Base-by-base conservation (phyloP, 2,329 filamentous ascomycete species). In the Aspergillus sp. region DNA sequence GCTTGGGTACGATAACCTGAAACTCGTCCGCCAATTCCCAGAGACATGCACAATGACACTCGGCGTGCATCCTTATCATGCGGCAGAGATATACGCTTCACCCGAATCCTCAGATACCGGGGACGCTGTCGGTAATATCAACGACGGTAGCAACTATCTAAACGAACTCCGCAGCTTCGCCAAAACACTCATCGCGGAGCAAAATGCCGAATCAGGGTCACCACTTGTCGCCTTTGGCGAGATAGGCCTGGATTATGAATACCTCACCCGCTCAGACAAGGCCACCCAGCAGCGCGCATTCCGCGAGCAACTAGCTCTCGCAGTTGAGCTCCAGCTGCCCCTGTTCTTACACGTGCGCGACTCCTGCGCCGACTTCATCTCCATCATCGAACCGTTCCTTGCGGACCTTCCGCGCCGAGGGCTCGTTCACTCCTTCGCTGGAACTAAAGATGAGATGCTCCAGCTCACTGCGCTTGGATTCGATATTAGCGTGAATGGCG, bases 381-480 rank as follows among this genome's bases (percentile, higher is more conserved):
- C 62, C 0, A 73, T 78, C 15, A 70, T 83, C 8, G 64, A 63
- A 14, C 73, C 75, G 0, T 82, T 80, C 57, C 24, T 78, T 0
- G 45, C 65, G 0, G 62, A 59, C 4, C 64, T 81, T 3, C 75
- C 76, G 3, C 66, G 70, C 2, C 62, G 69, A 4, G 93, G 90
- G 5, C 84, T 96, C 11, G 93, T 97, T 50, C 93, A 97, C 76
- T 91, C 88, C 66, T 96, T 96, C 69, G 96, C 92, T 0, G 93
- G 92, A 4, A 89, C 90, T 0, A 74, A 70, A 4, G 64, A 66
- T 4, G 74, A 80, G 60, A 81, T 81, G 79, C 61, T 68, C 27
- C 60, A 53, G 15, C 62, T 79, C 0, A 64, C 73, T 2, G 64
- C 62, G 0, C 61, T 80, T 37, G 77, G 77, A 0, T 63, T 81